phyloP scores from a whole-genome alignment of 2,329 filamentous ascomycete species.

The Verticillium zaregamsianum region DNA sequence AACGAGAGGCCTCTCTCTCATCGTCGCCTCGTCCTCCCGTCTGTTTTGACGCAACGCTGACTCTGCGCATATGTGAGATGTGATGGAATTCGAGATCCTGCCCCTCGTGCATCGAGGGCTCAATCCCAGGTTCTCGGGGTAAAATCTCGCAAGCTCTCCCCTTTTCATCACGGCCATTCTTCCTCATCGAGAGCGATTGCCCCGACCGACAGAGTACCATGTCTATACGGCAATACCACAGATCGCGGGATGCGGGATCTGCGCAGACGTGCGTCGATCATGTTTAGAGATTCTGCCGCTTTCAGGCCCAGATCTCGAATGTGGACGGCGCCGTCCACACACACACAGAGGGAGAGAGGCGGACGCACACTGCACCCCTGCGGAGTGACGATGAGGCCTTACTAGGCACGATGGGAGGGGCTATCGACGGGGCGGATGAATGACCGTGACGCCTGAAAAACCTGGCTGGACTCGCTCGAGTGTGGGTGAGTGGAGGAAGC shows the following conservation, averaged over 20 bases:
- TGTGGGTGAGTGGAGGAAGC: not conserved
- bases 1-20: not conserved
- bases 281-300: not conserved
- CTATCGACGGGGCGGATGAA: not conserved
- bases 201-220: slow-evolving; percentile 3
- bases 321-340: not conserved
- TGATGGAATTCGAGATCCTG: not conserved
- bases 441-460: not conserved
- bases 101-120: not conserved
- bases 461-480: not conserved
- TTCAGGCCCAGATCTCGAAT: not conserved
- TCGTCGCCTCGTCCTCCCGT: not conserved
- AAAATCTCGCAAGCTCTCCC: slow-evolving; percentile 13
- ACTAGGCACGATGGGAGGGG: not conserved
- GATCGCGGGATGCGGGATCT: not conserved
- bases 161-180: slow-evolving; percentile 8
- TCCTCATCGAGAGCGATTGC: slow-evolving; percentile 7
- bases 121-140: not conserved
- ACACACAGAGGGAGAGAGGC: not conserved
- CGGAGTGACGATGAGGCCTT: not conserved
- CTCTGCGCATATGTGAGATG: not conserved
- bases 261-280: not conserved
- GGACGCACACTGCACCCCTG: not conserved
- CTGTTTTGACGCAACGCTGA: not conserved
- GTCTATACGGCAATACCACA: not conserved